Conservation (phyloP, 805 yeast species). For the Ogataea nonfermentans region DNA sequence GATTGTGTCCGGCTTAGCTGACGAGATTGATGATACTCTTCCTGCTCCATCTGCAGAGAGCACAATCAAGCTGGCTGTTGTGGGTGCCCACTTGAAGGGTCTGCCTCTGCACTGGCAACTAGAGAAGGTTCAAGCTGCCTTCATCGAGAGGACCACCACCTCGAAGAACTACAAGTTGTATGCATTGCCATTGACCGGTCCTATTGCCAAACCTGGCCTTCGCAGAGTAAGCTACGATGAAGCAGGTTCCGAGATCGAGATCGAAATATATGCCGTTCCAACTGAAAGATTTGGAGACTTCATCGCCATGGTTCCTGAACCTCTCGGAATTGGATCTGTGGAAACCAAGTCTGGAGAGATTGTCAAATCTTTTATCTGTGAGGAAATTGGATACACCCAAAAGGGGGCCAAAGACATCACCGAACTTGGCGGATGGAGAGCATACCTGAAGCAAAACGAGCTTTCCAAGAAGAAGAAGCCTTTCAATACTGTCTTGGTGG, state of each 20-base stretch:
- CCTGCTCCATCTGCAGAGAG: slow-evolving; percentile 44
- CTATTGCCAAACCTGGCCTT: slow-evolving; percentile 86
- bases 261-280: slow-evolving; percentile 87
- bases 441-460: slow-evolving; percentile 42
- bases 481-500: slow-evolving; percentile 83
- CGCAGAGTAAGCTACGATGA: slow-evolving; percentile 52
- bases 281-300: slow-evolving; percentile 75
- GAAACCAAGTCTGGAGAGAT: slow-evolving; percentile 77
- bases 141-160: slow-evolving; percentile 65
- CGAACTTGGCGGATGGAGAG: slow-evolving; percentile 84
- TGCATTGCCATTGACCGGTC: slow-evolving; percentile 80
- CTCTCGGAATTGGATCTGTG: slow-evolving; percentile 92
- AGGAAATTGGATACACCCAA: slow-evolving; percentile 76
- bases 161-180: slow-evolving; percentile 70
- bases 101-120: slow-evolving; percentile 94
- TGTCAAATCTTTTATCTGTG: slow-evolving; percentile 94
- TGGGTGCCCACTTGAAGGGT: slow-evolving; percentile 92
- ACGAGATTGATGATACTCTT: slow-evolving; percentile 43
- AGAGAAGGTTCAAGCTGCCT: slow-evolving; percentile 74
- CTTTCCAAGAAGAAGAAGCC: slow-evolving; percentile 47
- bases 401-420: slow-evolving; percentile 80
- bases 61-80: slow-evolving; percentile 78
- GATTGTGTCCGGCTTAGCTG: slow-evolving; percentile 33
- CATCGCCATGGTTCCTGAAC: slow-evolving; percentile 87
- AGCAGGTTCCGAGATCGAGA: slow-evolving; percentile 59